Base-by-base conservation (phyloP, 306 rosid species). In the Cajanus cajan region DNA sequence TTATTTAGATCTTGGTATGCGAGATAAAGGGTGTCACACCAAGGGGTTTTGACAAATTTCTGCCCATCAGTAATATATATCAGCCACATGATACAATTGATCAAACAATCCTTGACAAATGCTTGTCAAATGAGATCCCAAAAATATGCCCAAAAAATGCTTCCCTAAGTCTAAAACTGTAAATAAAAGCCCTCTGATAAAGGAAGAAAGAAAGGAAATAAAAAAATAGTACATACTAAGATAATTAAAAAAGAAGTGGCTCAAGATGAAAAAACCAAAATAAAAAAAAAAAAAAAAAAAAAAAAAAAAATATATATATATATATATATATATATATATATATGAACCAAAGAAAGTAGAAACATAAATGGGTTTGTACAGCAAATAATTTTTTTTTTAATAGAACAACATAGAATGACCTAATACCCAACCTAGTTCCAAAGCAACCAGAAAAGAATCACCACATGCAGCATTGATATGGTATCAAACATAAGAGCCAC, bases 401-500 rank as follows among this genome's bases (percentile, higher is more conserved):
- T 6, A 58, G 65, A 24, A 33, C 40, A 14, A 4, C 34, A 28
- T 19, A 31, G 68, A 3, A 62, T 71, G 58, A 33, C 59, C 48
- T 37, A 43, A 45, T 33, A 75, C 63, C 81, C 77, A 78, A 67
- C 63, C 48, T 28, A 71, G 62, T 83, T 74, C 79, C 61, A 82
- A 85, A 82, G 84, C 84, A 82, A 82, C 86, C 82, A 82, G 84
- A 25, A 69, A 76, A 84, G 75, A 80, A 24, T 64, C 68, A 62
- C 25, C 82, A 84, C 9, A 52, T 68, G 76, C 66, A 13, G 71
- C 75, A 43, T 41, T 84, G 31, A 47, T 34, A 54, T 67, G 34
- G 68, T 76, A 63, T 22, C 28, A 71, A 59, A 41, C 12, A 50
- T 21, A 33, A 68, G 11, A 59, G 63, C 37, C 40, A 48, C 58